Evolutionary conservation across 2,329 filamentous ascomycete species (phyloP), one percentile per base, ranked within the genome.

Genomic region (Neonectria punicea): DNA sequence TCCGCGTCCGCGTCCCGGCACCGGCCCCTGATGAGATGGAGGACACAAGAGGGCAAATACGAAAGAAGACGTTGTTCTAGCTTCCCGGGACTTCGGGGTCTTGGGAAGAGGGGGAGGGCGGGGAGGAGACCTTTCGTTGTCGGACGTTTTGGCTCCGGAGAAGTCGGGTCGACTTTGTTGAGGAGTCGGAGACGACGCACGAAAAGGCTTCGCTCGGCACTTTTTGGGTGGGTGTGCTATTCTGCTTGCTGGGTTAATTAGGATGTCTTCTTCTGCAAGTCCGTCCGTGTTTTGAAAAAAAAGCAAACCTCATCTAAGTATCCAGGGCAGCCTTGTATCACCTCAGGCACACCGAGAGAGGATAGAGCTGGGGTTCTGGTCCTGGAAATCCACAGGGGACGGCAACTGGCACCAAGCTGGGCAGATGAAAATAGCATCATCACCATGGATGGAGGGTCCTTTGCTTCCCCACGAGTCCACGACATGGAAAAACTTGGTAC

Each of bases 391-490:
- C 25, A 51, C 16, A 30, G 7, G 30, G 18, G n/a, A 22, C 25
- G 14, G 30, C 16, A 6, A 25, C 25, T 25, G 25, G 25, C 25
- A 25, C 5, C 25, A 25, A 25, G 25, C 25, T 25, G 25, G 25
- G 25, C 25, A 6, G 50, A 54, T 63, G 41, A 58, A 63, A 59
- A 58, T 63, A 63, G 63, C 41, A 58, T 53, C 54, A 56, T 30
- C 30, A 30, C 9, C 30, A 30, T 18, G n/a, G 30, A 25, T 18
- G n/a, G 30, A 25, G 5, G 25, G 25, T 5, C 25, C 18, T 28
- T 50, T 30, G 30, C 30, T 13, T 14, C 11, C 32, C 32, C 32
- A 14, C 13, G 34, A 36, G 34, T 16, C 14, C 34, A 36, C 5
- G 13, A 14, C 13, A 36, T 36, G 32, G 32, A 36, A 36, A 13